A percentile compares a stretch with the other conserved stretches of the same genome.
Conservation (phyloP, 192 early-diverging fungal genomes). For the Paraglomus brasilianum region DNA sequence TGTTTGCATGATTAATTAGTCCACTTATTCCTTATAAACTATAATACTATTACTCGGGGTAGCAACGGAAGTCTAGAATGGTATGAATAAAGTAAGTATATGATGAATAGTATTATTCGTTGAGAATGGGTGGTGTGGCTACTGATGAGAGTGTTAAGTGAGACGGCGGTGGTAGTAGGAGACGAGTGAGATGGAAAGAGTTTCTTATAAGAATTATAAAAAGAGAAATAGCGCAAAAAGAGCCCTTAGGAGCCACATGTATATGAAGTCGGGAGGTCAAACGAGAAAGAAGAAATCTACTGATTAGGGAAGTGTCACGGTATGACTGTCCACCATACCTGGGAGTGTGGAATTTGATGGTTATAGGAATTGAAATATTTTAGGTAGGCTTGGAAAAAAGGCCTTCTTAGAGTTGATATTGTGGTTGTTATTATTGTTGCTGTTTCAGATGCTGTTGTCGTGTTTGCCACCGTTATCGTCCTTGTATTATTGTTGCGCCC, state of each 20-base stretch:
- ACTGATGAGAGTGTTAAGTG: background rate
- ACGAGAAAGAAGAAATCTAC: too few relatives aligned
- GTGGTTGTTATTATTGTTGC: too few relatives aligned
- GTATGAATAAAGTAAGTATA: background rate
- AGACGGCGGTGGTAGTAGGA: background rate
- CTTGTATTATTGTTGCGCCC: too few relatives aligned
- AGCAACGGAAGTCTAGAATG: background rate
- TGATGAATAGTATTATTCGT: background rate
- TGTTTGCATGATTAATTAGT: slow-evolving; percentile 61
- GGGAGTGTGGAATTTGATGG: too few relatives aligned
- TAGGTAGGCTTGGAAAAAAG: too few relatives aligned
- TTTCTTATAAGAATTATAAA: slow-evolving; percentile 24
- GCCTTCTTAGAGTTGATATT: too few relatives aligned
- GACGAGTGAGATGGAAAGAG: slow-evolving; percentile 8
- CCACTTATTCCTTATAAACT: background rate
- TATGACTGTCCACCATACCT: too few relatives aligned
- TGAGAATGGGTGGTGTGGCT: background rate
- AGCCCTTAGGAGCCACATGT: background rate
- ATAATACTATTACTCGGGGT: background rate
- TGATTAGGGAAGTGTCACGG: too few relatives aligned
- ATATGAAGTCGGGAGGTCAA: too few relatives aligned
- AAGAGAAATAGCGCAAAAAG: slow-evolving; percentile 1
- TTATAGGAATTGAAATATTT: too few relatives aligned
- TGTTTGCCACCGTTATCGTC: too few relatives aligned
- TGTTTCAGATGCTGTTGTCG: too few relatives aligned